Evolutionary conservation across 805 yeast species (phyloP).

Genomic region (Ogataea paradorogensis): DNA sequence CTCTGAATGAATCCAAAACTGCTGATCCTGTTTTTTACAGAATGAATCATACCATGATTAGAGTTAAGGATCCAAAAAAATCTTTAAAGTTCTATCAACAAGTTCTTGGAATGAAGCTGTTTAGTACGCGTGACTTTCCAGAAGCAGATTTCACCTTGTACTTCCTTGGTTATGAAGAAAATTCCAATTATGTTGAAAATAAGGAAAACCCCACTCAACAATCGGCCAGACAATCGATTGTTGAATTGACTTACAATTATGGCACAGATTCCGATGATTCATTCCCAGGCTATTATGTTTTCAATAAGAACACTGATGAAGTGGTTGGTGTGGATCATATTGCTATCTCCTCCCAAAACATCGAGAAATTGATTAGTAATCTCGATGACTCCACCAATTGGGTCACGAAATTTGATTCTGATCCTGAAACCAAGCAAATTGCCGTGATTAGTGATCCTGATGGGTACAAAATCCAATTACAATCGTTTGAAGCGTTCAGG

Average conservation of each 20-base stretch:
- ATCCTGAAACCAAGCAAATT: conserved; percentile 53
- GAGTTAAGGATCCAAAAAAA: conserved; percentile 79
- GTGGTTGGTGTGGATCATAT: conserved; percentile 87
- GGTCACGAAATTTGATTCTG: conserved; percentile 50
- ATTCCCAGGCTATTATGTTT: conserved; percentile 75
- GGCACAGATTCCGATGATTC: conserved; percentile 82
- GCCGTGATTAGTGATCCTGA: conserved; percentile 89
- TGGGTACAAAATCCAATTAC: conserved; percentile 78
- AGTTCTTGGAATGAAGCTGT: conserved; percentile 75
- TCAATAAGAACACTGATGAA: conserved; percentile 49
- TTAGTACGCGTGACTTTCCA: conserved; percentile 53
- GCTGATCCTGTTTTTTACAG: conserved; percentile 43
- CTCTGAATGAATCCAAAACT: conserved; percentile 38
- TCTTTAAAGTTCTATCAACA: conserved; percentile 78
- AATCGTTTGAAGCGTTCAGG: conserved; percentile 28
- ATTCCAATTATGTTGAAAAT: conserved; percentile 41
- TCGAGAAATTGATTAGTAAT: conserved; percentile 53
- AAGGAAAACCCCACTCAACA: conserved; percentile 34
- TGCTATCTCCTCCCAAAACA: conserved; percentile 66
- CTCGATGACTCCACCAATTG: conserved; percentile 51
- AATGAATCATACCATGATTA: conserved; percentile 89
- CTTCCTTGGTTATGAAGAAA: conserved; percentile 73
- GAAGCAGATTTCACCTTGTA: conserved; percentile 81
- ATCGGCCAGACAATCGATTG: conserved; percentile 57
- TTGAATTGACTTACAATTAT: conserved; percentile 94